phyloP scores from a whole-genome alignment of 352 stramenopile species.

The Peronospora destructor region DNA sequence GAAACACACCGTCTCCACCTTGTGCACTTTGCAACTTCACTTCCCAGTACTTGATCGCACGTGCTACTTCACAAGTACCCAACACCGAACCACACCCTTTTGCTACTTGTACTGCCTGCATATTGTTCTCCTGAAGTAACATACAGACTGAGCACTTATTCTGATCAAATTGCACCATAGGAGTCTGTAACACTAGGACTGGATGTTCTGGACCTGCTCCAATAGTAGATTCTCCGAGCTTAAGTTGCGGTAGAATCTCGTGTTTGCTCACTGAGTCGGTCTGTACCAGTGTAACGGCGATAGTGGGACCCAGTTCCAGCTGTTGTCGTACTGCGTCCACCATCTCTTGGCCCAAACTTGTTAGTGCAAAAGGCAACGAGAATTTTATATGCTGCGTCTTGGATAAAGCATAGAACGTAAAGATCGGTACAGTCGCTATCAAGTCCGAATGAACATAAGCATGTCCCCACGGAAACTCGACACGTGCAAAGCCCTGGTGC shows the following conservation, averaged over 20 bases:
- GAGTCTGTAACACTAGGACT: slow-evolving; percentile 64
- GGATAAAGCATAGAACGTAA: slow-evolving; percentile 72
- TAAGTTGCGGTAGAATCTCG: slow-evolving; percentile 49
- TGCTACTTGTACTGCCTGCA: slow-evolving; percentile 43
- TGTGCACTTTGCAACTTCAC: slow-evolving; percentile 45
- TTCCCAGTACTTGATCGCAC: slow-evolving; percentile 82
- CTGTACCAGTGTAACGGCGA: slow-evolving; percentile 61
- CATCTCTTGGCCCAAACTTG: slow-evolving; percentile 44
- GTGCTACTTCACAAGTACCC: slow-evolving; percentile 44
- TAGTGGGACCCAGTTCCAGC: slow-evolving; percentile 42
- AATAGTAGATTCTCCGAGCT: slow-evolving; percentile 63
- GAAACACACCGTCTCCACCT: slow-evolving; percentile 62
- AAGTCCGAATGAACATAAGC: slow-evolving; percentile 58
- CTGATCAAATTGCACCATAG: slow-evolving; percentile 53
- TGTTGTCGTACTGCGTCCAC: slow-evolving; percentile 46
- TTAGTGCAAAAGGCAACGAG: slow-evolving; percentile 50
- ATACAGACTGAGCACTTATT: slow-evolving; percentile 55
- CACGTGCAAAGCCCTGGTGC: slow-evolving; percentile 44
- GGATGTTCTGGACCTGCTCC: slow-evolving; percentile 51
- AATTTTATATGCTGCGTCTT: slow-evolving; percentile 66
- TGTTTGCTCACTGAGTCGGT: slow-evolving; percentile 69
- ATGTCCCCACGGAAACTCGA: slow-evolving; percentile 70
- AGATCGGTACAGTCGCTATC: slow-evolving; percentile 49
- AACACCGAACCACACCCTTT: slow-evolving; percentile 62
- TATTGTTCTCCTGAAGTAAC: slow-evolving; percentile 48